phyloP scores from a whole-genome alignment of 495 filamentous ascomycete species.

The Penicillium argentinense region DNA sequence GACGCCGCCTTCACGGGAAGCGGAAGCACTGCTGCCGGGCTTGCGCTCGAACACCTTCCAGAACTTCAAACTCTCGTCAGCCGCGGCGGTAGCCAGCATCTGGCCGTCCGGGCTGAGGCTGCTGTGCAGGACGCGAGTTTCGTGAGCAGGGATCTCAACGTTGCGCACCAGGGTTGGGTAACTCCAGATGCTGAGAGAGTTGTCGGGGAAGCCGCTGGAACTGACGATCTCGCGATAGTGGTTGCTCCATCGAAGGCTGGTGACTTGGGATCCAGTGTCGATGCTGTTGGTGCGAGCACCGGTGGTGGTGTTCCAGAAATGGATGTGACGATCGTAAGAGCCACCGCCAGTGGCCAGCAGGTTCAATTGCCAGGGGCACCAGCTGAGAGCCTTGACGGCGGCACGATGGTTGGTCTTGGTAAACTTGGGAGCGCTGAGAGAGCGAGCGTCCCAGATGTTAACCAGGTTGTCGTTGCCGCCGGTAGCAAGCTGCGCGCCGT shows the following conservation, averaged over 20 bases:
- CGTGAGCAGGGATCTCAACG: constrained; percentile 98
- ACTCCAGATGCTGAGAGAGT: constrained; percentile 97
- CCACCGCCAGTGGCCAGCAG: constrained; percentile 94
- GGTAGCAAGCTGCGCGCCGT: constrained; percentile 93
- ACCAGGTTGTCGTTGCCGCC: constrained; percentile 98
- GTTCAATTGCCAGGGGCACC: constrained; percentile 99
- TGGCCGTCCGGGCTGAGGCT: constrained; percentile 94
- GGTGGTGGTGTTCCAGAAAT: constrained; percentile 99
- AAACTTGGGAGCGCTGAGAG: constrained; percentile 90
- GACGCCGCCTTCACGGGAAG: constrained; percentile 55
- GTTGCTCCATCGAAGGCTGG: constrained; percentile 90
- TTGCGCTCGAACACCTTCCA: constrained; percentile 99
- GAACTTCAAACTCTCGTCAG: constrained; percentile 97
- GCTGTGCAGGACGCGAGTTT: constrained; percentile 93
- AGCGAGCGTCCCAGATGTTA: constrained; percentile 97
- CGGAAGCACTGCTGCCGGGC: constrained; percentile 61
- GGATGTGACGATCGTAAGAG: constrained; percentile 95
- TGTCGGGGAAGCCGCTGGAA: constrained; percentile 97
- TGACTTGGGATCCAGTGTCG: constrained; percentile 96
- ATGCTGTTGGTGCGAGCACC: constrained; percentile 98
- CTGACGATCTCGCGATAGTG: constrained; percentile 97
- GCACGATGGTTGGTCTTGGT: constrained; percentile 99
- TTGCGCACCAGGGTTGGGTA: constrained; percentile 96
- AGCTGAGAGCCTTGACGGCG: constrained; percentile 95
- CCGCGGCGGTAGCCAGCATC: constrained; percentile 92